Conservation (phyloP, 768 basidiomycete species). For the Naganishia vishniacii region DNA sequence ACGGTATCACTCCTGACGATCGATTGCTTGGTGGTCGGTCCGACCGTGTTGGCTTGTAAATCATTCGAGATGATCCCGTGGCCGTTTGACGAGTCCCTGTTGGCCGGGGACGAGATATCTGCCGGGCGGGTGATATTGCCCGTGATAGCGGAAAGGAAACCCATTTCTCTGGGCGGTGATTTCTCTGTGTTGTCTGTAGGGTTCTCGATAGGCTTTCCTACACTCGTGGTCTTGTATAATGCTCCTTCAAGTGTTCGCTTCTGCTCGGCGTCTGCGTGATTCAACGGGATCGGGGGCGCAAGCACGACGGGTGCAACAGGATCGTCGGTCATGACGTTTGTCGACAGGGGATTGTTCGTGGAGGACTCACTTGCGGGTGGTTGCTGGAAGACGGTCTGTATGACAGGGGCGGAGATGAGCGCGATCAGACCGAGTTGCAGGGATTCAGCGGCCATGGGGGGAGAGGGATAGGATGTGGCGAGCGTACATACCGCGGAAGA, state of each 20-base stretch:
- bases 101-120: constrained; percentile 1
- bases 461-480: constrained; percentile 4
- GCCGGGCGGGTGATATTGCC: constrained; percentile 18
- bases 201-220: neutral
- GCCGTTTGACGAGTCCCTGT: neutral
- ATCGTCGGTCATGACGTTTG: neutral
- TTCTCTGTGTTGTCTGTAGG: neutral
- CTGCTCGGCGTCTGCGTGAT: constrained; percentile 3
- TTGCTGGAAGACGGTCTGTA: constrained; percentile 42
- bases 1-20: constrained; percentile 16
- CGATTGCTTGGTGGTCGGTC: neutral
- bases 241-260: constrained; percentile 4
- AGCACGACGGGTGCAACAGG: neutral
- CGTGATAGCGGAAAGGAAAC: constrained; percentile 23
- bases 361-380: constrained; percentile 22
- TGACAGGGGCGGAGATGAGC: constrained; percentile 43
- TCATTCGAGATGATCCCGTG: constrained; percentile 10
- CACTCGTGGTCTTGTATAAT: constrained; percentile 8
- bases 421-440: constrained; percentile 46
- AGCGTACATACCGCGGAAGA: neutral
- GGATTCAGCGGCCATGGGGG: constrained; percentile 34
- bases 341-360: neutral
- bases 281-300: neutral
- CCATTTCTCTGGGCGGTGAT: constrained; percentile 8
- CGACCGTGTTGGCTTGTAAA: constrained; percentile 11